These are phyloP conservation scores for Gyromitra esculenta DNA, from an alignment of 2,329 filamentous ascomycete species.

Conservation along the genomic window DNA sequence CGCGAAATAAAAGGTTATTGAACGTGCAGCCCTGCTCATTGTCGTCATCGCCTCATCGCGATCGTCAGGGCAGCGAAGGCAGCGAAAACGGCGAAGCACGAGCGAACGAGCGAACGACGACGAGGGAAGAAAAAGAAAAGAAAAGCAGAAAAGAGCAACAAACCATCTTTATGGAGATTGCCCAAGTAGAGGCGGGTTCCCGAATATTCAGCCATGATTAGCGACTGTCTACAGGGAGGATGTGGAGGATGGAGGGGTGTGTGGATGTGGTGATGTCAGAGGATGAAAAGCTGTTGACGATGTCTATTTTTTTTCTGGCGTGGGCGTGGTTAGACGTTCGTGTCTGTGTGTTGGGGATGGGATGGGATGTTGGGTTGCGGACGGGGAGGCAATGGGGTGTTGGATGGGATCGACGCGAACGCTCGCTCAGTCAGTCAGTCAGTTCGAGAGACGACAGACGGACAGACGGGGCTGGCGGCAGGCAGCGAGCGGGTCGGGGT, in stretches of 20 bases:
- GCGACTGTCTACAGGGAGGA: conserved; percentile 25
- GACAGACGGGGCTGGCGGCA: conserved; percentile 32
- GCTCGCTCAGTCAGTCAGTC: background rate
- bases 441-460: conserved; percentile 22
- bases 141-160: conserved; percentile 60
- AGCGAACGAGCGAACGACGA: background rate
- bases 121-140: conserved; percentile 42
- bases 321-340: conserved; percentile 32
- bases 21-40: conserved; percentile 23
- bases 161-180: conserved; percentile 96
- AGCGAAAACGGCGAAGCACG: conserved; percentile 1
- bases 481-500: conserved; percentile 19
- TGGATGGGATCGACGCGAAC: conserved; percentile 44
- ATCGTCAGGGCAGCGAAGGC: conserved; percentile 17
- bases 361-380: conserved; percentile 13
- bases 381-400: conserved; percentile 34
- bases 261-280: conserved; percentile 46
- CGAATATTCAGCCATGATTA: conserved; percentile 84
- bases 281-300: conserved; percentile 17
- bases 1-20: conserved; percentile 46
- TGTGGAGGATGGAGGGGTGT: conserved; percentile 7
- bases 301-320: background rate
- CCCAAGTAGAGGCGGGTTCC: conserved; percentile 95
- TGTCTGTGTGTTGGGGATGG: conserved; percentile 41
- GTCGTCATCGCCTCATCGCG: conserved; percentile 4